Conservation (phyloP, 352 stramenopile genomes). For the Globisporangium abappressorium region DNA sequence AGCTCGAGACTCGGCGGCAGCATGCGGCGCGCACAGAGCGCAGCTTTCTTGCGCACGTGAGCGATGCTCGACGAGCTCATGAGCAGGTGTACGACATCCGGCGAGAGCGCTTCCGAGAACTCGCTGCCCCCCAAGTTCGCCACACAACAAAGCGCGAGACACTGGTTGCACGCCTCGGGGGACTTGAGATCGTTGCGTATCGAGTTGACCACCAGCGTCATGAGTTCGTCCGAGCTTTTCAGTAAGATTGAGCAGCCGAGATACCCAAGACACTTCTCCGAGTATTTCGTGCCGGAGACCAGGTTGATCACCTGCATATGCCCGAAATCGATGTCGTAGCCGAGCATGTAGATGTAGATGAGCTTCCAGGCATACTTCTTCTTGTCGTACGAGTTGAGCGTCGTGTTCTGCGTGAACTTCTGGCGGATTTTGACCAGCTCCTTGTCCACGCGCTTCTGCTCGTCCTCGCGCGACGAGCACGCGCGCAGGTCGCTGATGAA, state of each 20-base stretch:
- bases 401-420: constrained; percentile 91
- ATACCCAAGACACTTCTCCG: constrained; percentile 95
- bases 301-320: constrained; percentile 97
- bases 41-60: constrained; percentile 97
- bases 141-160: constrained; percentile 94
- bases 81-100: constrained; percentile 92
- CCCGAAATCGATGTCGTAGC: constrained; percentile 99
- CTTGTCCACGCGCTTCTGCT: constrained; percentile 95
- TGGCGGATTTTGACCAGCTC: constrained; percentile 97
- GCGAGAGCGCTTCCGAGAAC: constrained; percentile 92
- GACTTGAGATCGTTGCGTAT: constrained; percentile 96
- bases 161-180: constrained; percentile 84
- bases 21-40: constrained; percentile 92
- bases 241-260: constrained; percentile 95
- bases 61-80: constrained; percentile 90
- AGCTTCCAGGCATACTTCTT: constrained; percentile 99
- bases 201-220: constrained; percentile 94
- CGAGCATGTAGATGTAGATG: constrained; percentile 99
- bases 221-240: constrained; percentile 85
- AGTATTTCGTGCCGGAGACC: constrained; percentile 92
- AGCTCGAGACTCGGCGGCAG: constrained; percentile 92
- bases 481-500: constrained; percentile 79
- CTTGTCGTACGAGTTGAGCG: constrained; percentile 93
- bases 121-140: constrained; percentile 95
- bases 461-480: constrained; percentile 88